phyloP scores from a whole-genome alignment of 225 moss, liverwort and hornwort species.

The Ulota crispa region DNA sequence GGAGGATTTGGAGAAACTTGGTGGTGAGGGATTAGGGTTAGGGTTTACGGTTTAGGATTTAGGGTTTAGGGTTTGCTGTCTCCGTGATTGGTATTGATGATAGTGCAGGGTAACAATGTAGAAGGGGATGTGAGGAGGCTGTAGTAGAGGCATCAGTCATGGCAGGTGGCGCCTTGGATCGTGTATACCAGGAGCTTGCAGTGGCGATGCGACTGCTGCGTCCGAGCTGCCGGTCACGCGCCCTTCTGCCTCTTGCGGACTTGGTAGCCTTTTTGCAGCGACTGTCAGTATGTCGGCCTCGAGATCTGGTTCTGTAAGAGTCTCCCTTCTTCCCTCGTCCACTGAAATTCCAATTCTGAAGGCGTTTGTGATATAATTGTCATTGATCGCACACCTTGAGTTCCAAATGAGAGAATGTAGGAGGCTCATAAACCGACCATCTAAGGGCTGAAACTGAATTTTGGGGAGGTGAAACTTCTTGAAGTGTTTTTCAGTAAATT shows the following conservation, averaged over 20 bases:
- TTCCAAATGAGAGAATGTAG: no score
- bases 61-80: conserved; percentile 7
- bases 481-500: no score
- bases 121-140: conserved; percentile 1
- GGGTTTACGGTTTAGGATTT: neutral
- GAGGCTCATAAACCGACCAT: no score
- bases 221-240: conserved; percentile 44
- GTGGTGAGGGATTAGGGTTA: no score
- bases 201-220: conserved; percentile 24
- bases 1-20: neutral
- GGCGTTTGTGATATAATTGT: neutral
- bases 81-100: neutral
- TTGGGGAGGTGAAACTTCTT: no score
- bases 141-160: neutral
- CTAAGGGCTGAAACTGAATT: no score
- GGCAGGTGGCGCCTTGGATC: conserved; percentile 41
- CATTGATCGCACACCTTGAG: neutral
- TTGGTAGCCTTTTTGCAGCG: conserved; percentile 40
- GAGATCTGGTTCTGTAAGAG: conserved; percentile 34
- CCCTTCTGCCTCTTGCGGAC: conserved; percentile 36
- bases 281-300: conserved; percentile 26
- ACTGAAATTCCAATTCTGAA: neutral
- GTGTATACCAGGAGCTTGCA: conserved; percentile 46
- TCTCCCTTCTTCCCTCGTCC: neutral
- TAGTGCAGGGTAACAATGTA: conserved; percentile 15